Evolutionary conservation across 1,139 yeast genomes (phyloP).

Genomic region (Taphrina pruni): DNA sequence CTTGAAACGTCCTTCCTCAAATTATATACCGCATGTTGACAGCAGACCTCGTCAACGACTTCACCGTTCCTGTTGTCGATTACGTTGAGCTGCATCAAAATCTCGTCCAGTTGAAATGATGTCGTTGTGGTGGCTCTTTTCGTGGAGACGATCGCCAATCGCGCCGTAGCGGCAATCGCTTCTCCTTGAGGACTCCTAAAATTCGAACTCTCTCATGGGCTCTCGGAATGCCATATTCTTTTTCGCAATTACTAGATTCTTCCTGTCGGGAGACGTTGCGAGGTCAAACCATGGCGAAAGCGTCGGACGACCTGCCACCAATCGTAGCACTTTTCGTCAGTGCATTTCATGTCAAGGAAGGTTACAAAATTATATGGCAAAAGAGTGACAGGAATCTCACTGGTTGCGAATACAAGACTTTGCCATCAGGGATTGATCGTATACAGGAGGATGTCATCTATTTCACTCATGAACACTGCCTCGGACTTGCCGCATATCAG

Average conservation of each 20-base stretch:
- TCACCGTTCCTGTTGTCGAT: too few species aligned
- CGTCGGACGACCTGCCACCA: slow-evolving; percentile 12
- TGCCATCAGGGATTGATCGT: slow-evolving; percentile 20
- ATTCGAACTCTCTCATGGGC: background rate
- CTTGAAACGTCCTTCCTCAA: too few species aligned
- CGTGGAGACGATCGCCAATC: slow-evolving; percentile 6
- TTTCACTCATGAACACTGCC: slow-evolving; percentile 18
- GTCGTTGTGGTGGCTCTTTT: background rate
- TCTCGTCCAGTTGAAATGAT: background rate
- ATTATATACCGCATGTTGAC: background rate
- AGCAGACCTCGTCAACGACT: too few species aligned
- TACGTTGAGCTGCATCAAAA: too few species aligned
- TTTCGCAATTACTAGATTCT: too few species aligned
- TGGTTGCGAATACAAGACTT: slow-evolving; percentile 28
- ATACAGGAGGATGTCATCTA: slow-evolving; percentile 20
- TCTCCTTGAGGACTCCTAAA: background rate
- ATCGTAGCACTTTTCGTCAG: slow-evolving; percentile 26
- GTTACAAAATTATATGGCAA: slow-evolving; percentile 23
- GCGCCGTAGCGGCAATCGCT: slow-evolving; percentile 7
- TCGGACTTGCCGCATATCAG: slow-evolving; percentile 15
- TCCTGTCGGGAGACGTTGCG: too few species aligned
- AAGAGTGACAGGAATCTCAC: slow-evolving; percentile 3
- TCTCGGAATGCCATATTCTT: too few species aligned
- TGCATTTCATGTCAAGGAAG: slow-evolving; percentile 8
- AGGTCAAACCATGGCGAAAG: background rate